Percentiles rank a stretch among this genome's conserved stretches.
These are phyloP conservation scores for Cucumis sativus DNA, from an alignment of 306 rosid genomes.

Conservation along the genomic window Cucumber_9930_V3 NC_026660.2:7848501-7849000, in stretches of 20 bases:
- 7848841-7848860: conserved; percentile 75
- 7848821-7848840: conserved; percentile 88
- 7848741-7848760: conserved; percentile 67
- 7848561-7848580: conserved; percentile 57
- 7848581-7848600: conserved; percentile 77
- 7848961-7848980: neutral
- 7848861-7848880: conserved; percentile 64
- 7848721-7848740: conserved; percentile 20
- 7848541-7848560: conserved; percentile 36
- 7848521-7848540: conserved; percentile 44
- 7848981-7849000: neutral
- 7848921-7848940: conserved; percentile 42
- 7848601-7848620: conserved; percentile 31
- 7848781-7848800: conserved; percentile 90
- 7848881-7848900: conserved; percentile 79
- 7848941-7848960: conserved; percentile 3
- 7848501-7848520: conserved; percentile 16
- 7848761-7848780: conserved; percentile 79
- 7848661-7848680: conserved; percentile 41
- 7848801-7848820: conserved; percentile 69
- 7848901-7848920: conserved; percentile 80
- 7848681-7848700: conserved; percentile 28
- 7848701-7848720: conserved; percentile 27
- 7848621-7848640: conserved; percentile 18
- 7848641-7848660: conserved; percentile 41